A percentile compares a stretch with the other conserved stretches of the same genome.
phyloP scores from a whole-genome alignment of 306 rosid species.

The Citrullus mucosospermus region DNA sequence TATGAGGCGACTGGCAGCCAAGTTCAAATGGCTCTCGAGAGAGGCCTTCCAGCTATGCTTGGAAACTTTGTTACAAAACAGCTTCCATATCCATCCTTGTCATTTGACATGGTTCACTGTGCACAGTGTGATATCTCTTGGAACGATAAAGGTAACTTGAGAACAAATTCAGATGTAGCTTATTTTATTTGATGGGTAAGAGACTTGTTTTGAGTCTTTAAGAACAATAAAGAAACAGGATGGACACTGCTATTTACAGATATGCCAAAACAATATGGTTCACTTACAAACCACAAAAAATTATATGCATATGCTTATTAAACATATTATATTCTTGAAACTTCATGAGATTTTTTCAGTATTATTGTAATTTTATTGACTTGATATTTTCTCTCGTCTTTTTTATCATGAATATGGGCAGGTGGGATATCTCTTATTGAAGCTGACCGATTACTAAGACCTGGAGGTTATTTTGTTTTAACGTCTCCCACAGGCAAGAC shows the following conservation, averaged over 20 bases:
- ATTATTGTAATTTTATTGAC: neutral
- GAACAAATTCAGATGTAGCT: neutral
- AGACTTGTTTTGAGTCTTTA: neutral
- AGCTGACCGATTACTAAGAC: constrained; percentile 91
- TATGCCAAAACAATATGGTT: neutral
- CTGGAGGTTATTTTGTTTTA: constrained; percentile 96
- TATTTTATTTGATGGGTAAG: neutral
- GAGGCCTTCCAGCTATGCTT: constrained; percentile 97
- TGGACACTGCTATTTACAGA: neutral
- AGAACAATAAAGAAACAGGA: neutral
- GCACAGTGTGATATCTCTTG: constrained; percentile 87
- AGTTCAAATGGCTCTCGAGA: constrained; percentile 96
- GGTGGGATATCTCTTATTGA: constrained; percentile 77
- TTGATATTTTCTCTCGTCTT: neutral
- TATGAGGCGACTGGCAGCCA: constrained; percentile 98
- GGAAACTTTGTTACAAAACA: constrained; percentile 65
- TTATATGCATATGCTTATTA: neutral
- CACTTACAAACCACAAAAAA: neutral
- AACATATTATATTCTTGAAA: neutral
- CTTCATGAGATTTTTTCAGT: neutral
- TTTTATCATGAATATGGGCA: constrained; percentile 13
- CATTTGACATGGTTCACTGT: constrained; percentile 94
- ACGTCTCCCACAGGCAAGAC: constrained; percentile 64
- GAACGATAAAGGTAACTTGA: constrained; percentile 65
- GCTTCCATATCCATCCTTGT: constrained; percentile 89